These are phyloP conservation scores for Kuraishia molischiana DNA, from an alignment of 805 yeast genomes.

Conservation along the genomic window DNA sequence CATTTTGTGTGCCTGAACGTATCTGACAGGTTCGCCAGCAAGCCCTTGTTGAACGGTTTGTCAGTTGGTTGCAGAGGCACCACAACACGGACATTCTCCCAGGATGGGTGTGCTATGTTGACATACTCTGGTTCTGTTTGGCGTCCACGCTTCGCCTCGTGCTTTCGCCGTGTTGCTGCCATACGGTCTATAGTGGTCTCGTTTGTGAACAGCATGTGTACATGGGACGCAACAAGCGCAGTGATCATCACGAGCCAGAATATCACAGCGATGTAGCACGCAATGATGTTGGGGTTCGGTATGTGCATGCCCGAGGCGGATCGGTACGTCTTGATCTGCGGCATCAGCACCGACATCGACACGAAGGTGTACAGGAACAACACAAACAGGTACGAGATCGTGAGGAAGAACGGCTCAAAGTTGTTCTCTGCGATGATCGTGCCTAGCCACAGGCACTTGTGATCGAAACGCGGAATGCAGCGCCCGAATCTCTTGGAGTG, in stretches of 20 bases:
- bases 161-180: no score
- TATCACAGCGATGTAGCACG: slow-evolving; percentile 32
- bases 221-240: no score
- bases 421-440: slow-evolving; percentile 60
- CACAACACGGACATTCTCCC: slow-evolving; percentile 42
- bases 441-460: slow-evolving; percentile 76
- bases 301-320: slow-evolving; percentile 13
- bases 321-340: slow-evolving; percentile 15
- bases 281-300: slow-evolving; percentile 39
- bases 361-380: slow-evolving; percentile 30
- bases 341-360: slow-evolving; percentile 24
- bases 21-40: neutral
- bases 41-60: neutral
- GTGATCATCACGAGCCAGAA: slow-evolving; percentile 35
- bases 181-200: neutral
- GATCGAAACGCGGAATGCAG: slow-evolving; percentile 76
- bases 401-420: slow-evolving; percentile 48
- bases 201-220: no score
- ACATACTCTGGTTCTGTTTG: slow-evolving; percentile 7
- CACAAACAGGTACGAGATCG: slow-evolving; percentile 25
- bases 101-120: slow-evolving; percentile 35
- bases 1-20: no score
- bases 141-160: no score
- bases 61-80: slow-evolving; percentile 35
- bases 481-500: slow-evolving; percentile 47